These are phyloP conservation scores for Fraxinus nigra DNA, from an alignment of 305 asterid species.

Conservation along the genomic window DNA sequence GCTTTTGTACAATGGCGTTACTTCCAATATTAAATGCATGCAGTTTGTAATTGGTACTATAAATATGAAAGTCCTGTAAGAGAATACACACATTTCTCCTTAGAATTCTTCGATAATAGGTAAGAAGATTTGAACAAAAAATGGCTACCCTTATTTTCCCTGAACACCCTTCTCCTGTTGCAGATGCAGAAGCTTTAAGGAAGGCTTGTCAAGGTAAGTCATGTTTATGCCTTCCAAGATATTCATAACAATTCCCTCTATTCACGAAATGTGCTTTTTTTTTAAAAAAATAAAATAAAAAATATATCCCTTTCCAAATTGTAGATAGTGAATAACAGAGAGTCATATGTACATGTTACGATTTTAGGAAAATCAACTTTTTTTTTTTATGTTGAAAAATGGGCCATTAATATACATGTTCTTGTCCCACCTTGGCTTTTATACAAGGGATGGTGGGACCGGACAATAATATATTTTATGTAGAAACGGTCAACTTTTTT, in stretches of 20 bases:
- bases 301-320: neutral
- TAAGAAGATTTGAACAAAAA: neutral
- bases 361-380: too few species aligned
- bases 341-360: neutral
- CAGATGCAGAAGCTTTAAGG: slow-evolving; percentile 71
- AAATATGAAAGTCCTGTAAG: slow-evolving; percentile 16
- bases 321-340: neutral
- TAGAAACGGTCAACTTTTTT: too few species aligned
- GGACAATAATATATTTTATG: too few species aligned
- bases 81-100: neutral
- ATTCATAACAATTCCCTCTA: neutral
- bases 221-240: neutral
- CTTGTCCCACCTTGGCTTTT: too few species aligned
- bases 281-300: too few species aligned
- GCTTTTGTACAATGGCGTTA: slow-evolving; percentile 33
- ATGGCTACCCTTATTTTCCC: slow-evolving; percentile 73
- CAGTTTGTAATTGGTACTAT: slow-evolving; percentile 23
- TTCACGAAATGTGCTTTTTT: neutral
- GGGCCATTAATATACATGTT: too few species aligned
- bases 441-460: too few species aligned
- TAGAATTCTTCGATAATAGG: neutral
- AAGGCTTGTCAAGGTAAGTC: slow-evolving; percentile 70
- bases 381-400: too few species aligned
- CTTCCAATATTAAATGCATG: slow-evolving; percentile 21
- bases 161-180: slow-evolving; percentile 64